Percentiles rank a stretch among this genome's conserved stretches.
These are phyloP conservation scores for Esteya vermicola DNA, from an alignment of 2,329 filamentous ascomycete genomes.

Conservation along the genomic window DNA sequence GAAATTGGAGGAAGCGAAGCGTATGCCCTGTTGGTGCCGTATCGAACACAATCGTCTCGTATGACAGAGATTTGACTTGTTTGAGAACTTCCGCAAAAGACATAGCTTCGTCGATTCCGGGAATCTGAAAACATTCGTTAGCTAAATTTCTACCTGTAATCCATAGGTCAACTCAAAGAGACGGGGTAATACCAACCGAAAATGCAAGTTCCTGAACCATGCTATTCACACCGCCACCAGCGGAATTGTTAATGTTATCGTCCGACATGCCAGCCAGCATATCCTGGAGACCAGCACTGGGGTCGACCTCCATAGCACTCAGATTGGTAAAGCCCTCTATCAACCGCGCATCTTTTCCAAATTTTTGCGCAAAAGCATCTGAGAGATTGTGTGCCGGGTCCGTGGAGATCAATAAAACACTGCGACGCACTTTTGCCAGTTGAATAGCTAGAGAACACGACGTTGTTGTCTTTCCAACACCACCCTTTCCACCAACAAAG, in stretches of 20 bases:
- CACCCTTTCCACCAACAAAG: slow-evolving; percentile 96
- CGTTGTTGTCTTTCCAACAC: slow-evolving; percentile 98
- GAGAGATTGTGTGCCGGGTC: slow-evolving; percentile 96
- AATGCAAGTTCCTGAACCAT: slow-evolving; percentile 99
- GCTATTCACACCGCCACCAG: slow-evolving; percentile 59
- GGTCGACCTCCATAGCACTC: slow-evolving; percentile 98
- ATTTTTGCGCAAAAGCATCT: slow-evolving; percentile 97
- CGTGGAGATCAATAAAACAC: slow-evolving; percentile 92
- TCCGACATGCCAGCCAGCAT: slow-evolving; percentile 66
- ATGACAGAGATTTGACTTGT: slow-evolving; percentile 96
- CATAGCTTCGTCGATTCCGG: slow-evolving; percentile 98
- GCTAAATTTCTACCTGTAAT: too few relatives aligned
- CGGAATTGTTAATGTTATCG: slow-evolving; percentile 33
- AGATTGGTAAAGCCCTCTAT: slow-evolving; percentile 87
- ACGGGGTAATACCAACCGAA: slow-evolving; percentile 44
- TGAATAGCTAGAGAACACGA: slow-evolving; percentile 97
- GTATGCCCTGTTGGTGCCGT: slow-evolving; percentile 97
- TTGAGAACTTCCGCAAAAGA: slow-evolving; percentile 98
- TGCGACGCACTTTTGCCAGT: slow-evolving; percentile 86
- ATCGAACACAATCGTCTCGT: slow-evolving; percentile 98
- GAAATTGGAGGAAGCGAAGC: slow-evolving; percentile 95
- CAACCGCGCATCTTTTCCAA: slow-evolving; percentile 92
- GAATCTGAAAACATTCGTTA: slow-evolving; percentile 58
- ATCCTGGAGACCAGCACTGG: slow-evolving; percentile 95
- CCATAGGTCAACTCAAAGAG: background rate